Percentiles rank a stretch among this genome's conserved stretches.
phyloP scores from a whole-genome alignment of 2,329 filamentous ascomycete species.

The Hirsutella rhossiliensis region DNA sequence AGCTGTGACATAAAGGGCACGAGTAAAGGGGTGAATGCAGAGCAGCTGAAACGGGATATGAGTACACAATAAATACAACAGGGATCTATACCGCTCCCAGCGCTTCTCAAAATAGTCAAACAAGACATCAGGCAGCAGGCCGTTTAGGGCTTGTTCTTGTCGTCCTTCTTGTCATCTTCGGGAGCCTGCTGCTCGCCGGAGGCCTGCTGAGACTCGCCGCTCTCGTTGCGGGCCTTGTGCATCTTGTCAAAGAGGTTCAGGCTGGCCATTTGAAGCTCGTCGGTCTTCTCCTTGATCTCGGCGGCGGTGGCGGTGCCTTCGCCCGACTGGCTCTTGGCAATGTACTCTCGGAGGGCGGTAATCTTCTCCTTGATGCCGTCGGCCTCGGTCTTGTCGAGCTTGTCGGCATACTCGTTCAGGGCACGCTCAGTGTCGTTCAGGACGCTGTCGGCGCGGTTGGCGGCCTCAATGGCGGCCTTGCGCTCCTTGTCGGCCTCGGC shows the following conservation, averaged over 20 bases:
- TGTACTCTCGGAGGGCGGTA: slow-evolving; percentile 68
- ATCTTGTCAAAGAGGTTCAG: slow-evolving; percentile 99
- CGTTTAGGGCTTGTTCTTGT: slow-evolving; percentile 54
- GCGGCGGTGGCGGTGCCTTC: slow-evolving; percentile 77
- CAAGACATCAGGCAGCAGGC: slow-evolving; percentile 10
- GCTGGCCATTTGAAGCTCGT: slow-evolving; percentile 91
- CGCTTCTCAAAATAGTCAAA: slow-evolving; percentile 18
- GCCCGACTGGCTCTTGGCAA: slow-evolving; percentile 88
- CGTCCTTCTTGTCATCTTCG: slow-evolving; percentile 67
- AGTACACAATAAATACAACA: slow-evolving; percentile 37
- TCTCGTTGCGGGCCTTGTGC: slow-evolving; percentile 84
- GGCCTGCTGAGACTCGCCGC: slow-evolving; percentile 37
- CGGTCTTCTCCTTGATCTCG: slow-evolving; percentile 97
- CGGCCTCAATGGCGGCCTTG: slow-evolving; percentile 87
- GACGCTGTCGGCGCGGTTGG: slow-evolving; percentile 94
- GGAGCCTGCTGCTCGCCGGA: slow-evolving; percentile 36
- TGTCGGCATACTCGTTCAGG: slow-evolving; percentile 90
- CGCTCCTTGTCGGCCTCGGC: slow-evolving; percentile 92
- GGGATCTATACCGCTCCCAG: slow-evolving; percentile 20
- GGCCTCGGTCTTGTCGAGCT: slow-evolving; percentile 91
- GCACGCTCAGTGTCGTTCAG: slow-evolving; percentile 98
- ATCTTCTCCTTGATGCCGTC: slow-evolving; percentile 95
- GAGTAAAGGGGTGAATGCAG: slow-evolving; percentile 26
- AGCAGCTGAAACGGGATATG: slow-evolving; percentile 30
- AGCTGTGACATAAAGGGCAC: slow-evolving; percentile 33